Conservation (phyloP, 2,329 filamentous ascomycete species). For the Fusarium floridanum region DNA sequence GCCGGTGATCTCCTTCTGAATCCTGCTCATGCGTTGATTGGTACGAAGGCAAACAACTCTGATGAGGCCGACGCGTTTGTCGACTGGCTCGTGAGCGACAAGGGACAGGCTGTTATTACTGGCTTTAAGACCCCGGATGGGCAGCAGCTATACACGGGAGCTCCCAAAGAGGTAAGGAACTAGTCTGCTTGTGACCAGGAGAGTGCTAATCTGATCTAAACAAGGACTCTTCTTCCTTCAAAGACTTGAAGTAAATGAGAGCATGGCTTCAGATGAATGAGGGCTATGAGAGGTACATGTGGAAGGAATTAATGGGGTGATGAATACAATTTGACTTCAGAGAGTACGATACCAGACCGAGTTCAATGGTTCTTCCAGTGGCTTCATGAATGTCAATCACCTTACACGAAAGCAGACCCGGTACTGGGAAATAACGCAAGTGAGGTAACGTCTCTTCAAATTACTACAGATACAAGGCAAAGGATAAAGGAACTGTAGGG, state of each 20-base stretch:
- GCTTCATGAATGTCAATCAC: not conserved
- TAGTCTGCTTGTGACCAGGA: not conserved
- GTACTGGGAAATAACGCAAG: not conserved
- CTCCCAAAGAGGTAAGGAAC: slow-evolving; percentile 52
- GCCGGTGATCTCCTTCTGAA: slow-evolving; percentile 56
- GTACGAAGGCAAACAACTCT: slow-evolving; percentile 21
- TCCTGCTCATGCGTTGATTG: slow-evolving; percentile 48
- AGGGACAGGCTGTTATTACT: slow-evolving; percentile 29
- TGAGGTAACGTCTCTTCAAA: not conserved
- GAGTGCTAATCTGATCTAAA: not conserved
- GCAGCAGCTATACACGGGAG: slow-evolving; percentile 23
- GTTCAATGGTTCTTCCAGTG: not conserved
- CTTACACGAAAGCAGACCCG: not conserved
- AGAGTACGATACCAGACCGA: not conserved
- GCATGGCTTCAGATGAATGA: not conserved
- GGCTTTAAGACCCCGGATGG: slow-evolving; percentile 33
- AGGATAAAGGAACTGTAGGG: not conserved
- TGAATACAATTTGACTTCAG: not conserved
- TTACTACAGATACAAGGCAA: not conserved
- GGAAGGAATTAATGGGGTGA: not conserved
- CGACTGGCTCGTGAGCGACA: slow-evolving; percentile 34
- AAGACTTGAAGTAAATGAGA: not conserved
- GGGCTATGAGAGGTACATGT: not conserved
- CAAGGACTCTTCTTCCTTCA: not conserved
- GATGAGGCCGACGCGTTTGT: slow-evolving; percentile 28